These are phyloP conservation scores for Solanum peruvianum DNA, from an alignment of 257 asterid species.

Conservation along the genomic window DNA sequence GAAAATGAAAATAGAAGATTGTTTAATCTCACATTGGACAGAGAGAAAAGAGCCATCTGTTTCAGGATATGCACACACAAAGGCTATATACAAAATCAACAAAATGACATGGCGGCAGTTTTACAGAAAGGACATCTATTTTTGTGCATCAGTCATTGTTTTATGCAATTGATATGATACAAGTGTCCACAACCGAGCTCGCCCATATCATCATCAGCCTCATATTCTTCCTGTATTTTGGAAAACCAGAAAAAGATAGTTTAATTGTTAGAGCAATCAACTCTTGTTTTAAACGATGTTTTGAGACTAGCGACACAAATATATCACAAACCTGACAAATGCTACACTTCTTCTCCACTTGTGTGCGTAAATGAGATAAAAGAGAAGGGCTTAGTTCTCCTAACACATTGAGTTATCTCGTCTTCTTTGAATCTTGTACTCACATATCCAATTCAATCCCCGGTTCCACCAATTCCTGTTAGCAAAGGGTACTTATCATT, in stretches of 20 bases:
- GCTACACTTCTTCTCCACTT: conserved; percentile 58
- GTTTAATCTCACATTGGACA: neutral
- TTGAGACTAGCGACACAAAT: neutral
- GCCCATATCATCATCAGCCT: conserved; percentile 58
- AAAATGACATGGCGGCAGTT: conserved; percentile 26
- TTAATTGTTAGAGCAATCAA: neutral
- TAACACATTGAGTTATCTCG: conserved; percentile 46
- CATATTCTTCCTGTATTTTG: conserved; percentile 59
- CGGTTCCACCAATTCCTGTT: conserved; percentile 80
- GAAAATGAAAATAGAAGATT: neutral
- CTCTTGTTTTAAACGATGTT: neutral
- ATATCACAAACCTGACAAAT: conserved; percentile 63
- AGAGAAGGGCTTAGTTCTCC: conserved; percentile 28
- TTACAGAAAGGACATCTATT: conserved; percentile 73
- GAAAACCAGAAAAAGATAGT: neutral
- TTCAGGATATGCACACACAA: conserved; percentile 1
- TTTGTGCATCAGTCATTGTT: conserved; percentile 73
- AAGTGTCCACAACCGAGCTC: conserved; percentile 64
- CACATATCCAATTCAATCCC: conserved; percentile 75
- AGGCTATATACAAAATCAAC: conserved; percentile 26
- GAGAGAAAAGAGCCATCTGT: neutral
- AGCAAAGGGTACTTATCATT: neutral
- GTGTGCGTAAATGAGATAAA: conserved; percentile 16
- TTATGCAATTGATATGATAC: conserved; percentile 62
- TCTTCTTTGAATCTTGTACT: conserved; percentile 76